A percentile compares a stretch with the other conserved stretches of the same genome.
phyloP scores from a whole-genome alignment of 1,139 yeast genomes.

The Geotrichum siamense region DNA sequence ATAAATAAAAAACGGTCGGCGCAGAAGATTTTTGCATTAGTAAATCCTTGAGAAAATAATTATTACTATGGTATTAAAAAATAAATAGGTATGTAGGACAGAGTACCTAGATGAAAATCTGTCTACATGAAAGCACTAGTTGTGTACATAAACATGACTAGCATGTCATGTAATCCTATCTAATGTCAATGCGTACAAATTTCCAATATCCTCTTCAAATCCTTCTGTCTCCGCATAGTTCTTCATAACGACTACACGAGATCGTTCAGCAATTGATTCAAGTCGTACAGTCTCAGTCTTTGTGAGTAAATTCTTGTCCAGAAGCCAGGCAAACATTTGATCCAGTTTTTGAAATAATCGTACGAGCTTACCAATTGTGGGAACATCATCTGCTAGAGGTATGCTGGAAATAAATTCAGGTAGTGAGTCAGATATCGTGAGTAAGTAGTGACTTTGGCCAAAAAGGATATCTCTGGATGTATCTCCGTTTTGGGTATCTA shows the following conservation, averaged over 20 bases:
- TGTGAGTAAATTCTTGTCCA: slow-evolving; percentile 17
- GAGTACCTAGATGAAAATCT: no score
- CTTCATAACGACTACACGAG: slow-evolving; percentile 22
- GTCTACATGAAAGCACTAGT: no score
- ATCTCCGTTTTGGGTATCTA: neutral
- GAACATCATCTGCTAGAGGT: neutral
- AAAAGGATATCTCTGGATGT: slow-evolving; percentile 29
- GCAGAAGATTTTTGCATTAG: no score
- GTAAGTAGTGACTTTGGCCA: slow-evolving; percentile 56
- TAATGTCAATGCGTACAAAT: slow-evolving; percentile 20
- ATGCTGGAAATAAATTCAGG: slow-evolving; percentile 42
- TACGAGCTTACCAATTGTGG: slow-evolving; percentile 2
- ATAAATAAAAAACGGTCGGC: no score
- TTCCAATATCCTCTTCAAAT: slow-evolving; percentile 21
- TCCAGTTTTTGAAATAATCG: slow-evolving; percentile 23
- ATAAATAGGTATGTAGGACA: no score
- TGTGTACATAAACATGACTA: no score
- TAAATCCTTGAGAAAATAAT: no score
- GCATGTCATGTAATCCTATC: slow-evolving; percentile 17
- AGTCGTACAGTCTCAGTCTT: slow-evolving; percentile 28
- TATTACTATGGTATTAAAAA: no score
- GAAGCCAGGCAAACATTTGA: slow-evolving; percentile 22
- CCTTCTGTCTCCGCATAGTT: slow-evolving; percentile 17
- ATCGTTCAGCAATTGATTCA: slow-evolving; percentile 27
- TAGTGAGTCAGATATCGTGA: slow-evolving; percentile 58